Base-by-base conservation (phyloP, 2,329 filamentous ascomycete species). In the Epichloe aotearoae region DNA sequence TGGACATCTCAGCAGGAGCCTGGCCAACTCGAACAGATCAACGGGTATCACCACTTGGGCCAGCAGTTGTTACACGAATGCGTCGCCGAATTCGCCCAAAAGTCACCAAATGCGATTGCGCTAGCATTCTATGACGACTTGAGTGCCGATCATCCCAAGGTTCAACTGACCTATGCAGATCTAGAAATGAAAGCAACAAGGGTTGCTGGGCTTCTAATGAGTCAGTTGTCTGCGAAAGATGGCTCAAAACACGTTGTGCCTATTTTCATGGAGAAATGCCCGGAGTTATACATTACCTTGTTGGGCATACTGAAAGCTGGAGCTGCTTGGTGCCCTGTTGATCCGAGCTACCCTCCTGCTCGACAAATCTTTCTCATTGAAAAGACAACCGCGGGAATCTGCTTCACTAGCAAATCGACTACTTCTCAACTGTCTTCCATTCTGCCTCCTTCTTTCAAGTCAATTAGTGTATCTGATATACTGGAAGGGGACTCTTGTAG, bases 221-320 rank as follows among this genome's bases (percentile, higher is more conserved):
- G 40, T 3, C 40, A 20, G n/a, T 15, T 42, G 8, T 4, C 40
- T 8, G 19, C n/a, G 11, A 30, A 30, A 30, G 39, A 19, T 15
- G 49, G 59, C 10, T 45, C 59, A 5, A 50, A 55, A 38, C 58
- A 62, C 40, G 67, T 61, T 40, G 53, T 68, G 5, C 66, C 63
- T 8, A 64, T 71, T 14, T 69, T 66, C 37, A 69, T 71, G 55
- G 61, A 67, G 20, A 64, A 65, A 50, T 64, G 63, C 44, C 60
- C 65, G 3, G 62, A 64, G 62, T 46, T 57, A 15, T 69, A 69
- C 50, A 60, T 71, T 17, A 61, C 69, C n/a, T 66, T 71, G 23
- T 56, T 72, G 6, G 69, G 62, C 30, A 63, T 68, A 23, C 55
- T 73, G 46, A 72, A 72, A 52, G 64, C 68, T 30, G 70, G 70